Evolutionary conservation across 2,329 filamentous ascomycete species (phyloP).

Genomic region (Hawksworthiomyces lignivorus): DNA sequence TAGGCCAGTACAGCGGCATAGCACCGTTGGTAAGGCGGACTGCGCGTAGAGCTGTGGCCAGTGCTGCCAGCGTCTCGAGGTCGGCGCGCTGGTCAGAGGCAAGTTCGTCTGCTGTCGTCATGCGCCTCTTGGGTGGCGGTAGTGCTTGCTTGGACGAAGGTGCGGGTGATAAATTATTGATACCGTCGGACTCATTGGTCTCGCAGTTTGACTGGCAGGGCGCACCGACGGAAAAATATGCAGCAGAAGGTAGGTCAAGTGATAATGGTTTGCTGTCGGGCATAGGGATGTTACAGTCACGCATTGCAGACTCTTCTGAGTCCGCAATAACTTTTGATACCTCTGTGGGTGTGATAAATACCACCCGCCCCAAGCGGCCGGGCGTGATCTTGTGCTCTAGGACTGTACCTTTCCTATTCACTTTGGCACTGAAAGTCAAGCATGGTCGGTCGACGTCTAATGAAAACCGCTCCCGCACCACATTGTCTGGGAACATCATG

Average conservation of each 20-base stretch:
- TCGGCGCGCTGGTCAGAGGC: conserved; percentile 35
- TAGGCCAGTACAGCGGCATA: conserved; percentile 38
- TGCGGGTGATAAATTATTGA: conserved; percentile 25
- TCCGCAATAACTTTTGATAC: conserved; percentile 33
- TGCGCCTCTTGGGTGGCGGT: conserved; percentile 16
- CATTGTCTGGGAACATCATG: conserved; percentile 48
- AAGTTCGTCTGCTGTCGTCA: conserved; percentile 37
- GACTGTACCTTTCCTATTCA: conserved; percentile 45
- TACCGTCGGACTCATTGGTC: conserved; percentile 3
- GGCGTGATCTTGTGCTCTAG: conserved; percentile 48
- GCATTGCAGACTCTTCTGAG: conserved; percentile 6
- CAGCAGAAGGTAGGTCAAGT: neutral
- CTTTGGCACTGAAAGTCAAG: conserved; percentile 54
- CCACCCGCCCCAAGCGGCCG: conserved; percentile 41
- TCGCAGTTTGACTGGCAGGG: too few relatives aligned
- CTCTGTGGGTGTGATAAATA: conserved; percentile 47
- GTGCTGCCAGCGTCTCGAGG: conserved; percentile 37
- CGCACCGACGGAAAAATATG: conserved; percentile 27
- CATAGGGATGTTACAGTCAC: neutral
- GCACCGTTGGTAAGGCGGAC: conserved; percentile 39
- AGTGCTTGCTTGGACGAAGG: too few relatives aligned
- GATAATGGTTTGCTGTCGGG: too few relatives aligned
- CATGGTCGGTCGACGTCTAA: conserved; percentile 42
- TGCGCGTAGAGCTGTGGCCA: conserved; percentile 38
- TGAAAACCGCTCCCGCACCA: conserved; percentile 46